Evolutionary conservation across 1,139 yeast species (phyloP), one percentile per base, ranked within the genome.

Genomic region (Saccharomyces hybrid): DNA sequence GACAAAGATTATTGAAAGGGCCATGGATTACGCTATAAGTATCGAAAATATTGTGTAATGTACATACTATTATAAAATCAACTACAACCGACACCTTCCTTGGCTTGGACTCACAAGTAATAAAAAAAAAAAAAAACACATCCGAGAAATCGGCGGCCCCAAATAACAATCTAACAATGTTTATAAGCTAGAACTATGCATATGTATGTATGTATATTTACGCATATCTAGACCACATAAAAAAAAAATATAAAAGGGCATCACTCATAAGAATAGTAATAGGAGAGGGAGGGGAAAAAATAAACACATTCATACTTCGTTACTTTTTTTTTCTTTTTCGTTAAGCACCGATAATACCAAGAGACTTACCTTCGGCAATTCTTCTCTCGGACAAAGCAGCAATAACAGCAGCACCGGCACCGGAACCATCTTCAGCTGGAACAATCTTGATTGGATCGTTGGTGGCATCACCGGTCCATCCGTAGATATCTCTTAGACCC

Each of bases 341-440:
- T 28, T 51, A 51, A 32, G 50, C 49, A 47, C 54, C 54, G 8
- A 47, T n/a, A 27, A 79, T 72, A 69, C 97, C 97, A 55, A 90
- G 91, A 60, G 93, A 82, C 65, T 79, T 75, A 51, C 91, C 91
- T 55, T 79, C 76, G 53, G 76, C 75, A 66, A 87, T 75, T 76
- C 98, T 84, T 72, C 82, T 76, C 72, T 85, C 82, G 55, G 98
- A 88, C 73, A 91, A 80, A 55, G 98, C 97, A 54, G 98, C 97
- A 74, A 91, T 91, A 64, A 93, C 81, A 52, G 98, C 99, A 54
- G 98, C 98, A 68, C 98, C 98, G 48, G 88, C 98, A 75, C 98
- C 99, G 54, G 95, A 85, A 64, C 99, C 99, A 75, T 93, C 99
- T 75, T 91, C 97, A 60, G 99, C 98, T 55, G 91, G 86, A 47